Percentiles rank a stretch among this genome's conserved stretches.
These are phyloP conservation scores for Papilionanthe hybrid DNA, from an alignment of 116 monocot species.

Conservation along the genomic window DNA sequence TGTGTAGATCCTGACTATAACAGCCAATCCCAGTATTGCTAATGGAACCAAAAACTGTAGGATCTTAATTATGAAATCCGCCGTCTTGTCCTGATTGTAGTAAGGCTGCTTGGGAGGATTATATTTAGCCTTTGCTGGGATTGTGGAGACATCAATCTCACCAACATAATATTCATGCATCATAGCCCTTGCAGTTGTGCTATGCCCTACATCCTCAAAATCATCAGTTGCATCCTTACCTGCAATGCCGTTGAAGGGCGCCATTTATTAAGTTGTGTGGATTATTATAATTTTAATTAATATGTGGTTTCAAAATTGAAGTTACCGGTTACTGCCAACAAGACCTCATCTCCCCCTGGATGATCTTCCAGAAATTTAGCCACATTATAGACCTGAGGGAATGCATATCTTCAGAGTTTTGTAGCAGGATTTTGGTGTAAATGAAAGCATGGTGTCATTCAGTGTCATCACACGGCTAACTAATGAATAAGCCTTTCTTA, in stretches of 20 bases:
- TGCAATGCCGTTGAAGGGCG: not conserved
- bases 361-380: slow-evolving; percentile 45
- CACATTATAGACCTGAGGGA: slow-evolving; percentile 36
- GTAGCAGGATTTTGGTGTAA: not conserved
- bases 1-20: slow-evolving; percentile 38
- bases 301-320: not conserved
- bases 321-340: slow-evolving; percentile 36
- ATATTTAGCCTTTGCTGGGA: slow-evolving; percentile 27
- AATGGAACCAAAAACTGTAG: slow-evolving; percentile 51
- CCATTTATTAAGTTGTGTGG: too few species aligned
- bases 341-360: slow-evolving; percentile 44
- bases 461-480: too few species aligned
- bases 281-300: too few species aligned
- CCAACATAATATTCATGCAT: slow-evolving; percentile 46
- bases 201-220: slow-evolving; percentile 49
- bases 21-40: slow-evolving; percentile 41
- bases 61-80: slow-evolving; percentile 36
- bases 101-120: slow-evolving; percentile 37
- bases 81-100: slow-evolving; percentile 55
- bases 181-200: slow-evolving; percentile 34
- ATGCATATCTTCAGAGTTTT: not conserved
- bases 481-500: too few species aligned
- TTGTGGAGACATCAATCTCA: slow-evolving; percentile 32
- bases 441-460: not conserved
- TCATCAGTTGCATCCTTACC: slow-evolving; percentile 47